Conservation (phyloP, 345 rosid species). For the Syzygium aromaticum region DNA sequence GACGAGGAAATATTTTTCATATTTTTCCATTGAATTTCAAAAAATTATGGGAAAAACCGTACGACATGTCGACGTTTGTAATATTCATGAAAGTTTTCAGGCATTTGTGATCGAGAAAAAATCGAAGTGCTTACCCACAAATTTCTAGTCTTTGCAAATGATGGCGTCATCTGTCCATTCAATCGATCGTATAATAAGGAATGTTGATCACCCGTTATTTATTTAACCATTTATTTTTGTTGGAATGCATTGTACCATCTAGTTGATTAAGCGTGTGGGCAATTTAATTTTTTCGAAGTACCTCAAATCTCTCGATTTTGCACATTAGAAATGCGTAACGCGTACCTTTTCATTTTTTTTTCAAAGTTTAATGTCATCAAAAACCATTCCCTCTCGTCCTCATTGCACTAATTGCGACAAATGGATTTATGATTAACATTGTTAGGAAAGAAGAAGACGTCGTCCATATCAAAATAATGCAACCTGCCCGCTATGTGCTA, state of each 20-base stretch:
- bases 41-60: neutral
- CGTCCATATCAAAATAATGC: neutral
- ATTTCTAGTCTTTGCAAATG: neutral
- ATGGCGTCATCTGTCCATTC: fast-evolving
- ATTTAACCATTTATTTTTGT: neutral
- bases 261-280: neutral
- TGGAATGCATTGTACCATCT: neutral
- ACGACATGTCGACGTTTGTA: neutral
- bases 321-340: neutral
- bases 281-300: neutral
- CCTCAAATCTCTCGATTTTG: neutral
- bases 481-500: neutral
- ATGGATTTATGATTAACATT: neutral
- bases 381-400: neutral
- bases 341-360: neutral
- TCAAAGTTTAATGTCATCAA: neutral
- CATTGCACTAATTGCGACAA: neutral
- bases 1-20: neutral
- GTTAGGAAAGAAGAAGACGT: neutral
- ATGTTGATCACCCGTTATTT: fast-evolving
- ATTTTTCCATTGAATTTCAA: neutral
- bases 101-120: neutral
- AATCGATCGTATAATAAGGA: neutral
- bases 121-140: neutral
- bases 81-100: neutral